These are phyloP conservation scores for Penicillium sp. DNA, from an alignment of 2,329 filamentous ascomycete genomes.

Conservation along the genomic window DNA sequence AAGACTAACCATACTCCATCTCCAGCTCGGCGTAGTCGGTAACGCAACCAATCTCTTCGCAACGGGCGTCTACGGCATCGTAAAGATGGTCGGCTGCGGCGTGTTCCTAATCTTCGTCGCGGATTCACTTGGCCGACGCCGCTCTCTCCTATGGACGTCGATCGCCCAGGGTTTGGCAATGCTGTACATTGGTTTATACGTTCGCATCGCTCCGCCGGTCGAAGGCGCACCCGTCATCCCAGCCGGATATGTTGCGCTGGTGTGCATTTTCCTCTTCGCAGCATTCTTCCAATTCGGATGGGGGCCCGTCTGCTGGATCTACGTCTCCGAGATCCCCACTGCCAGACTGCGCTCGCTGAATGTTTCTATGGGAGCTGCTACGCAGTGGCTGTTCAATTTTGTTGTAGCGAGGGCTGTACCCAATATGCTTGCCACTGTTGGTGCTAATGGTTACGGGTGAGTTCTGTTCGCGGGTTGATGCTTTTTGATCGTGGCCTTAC, in stretches of 20 bases:
- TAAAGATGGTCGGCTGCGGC: conserved; percentile 65
- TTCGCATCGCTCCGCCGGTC: conserved; percentile 50
- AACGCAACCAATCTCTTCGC: conserved; percentile 65
- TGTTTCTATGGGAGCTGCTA: conserved; percentile 66
- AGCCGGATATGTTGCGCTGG: conserved; percentile 68
- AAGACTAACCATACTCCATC: background rate
- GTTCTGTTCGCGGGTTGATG: conserved; percentile 16
- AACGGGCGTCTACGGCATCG: conserved; percentile 70
- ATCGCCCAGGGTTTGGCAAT: conserved; percentile 62
- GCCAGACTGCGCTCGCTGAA: conserved; percentile 65
- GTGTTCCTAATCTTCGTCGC: conserved; percentile 66
- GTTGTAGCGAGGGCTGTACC: conserved; percentile 67
- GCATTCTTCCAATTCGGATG: conserved; percentile 68
- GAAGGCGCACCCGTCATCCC: conserved; percentile 56
- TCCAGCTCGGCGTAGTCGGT: conserved; percentile 60
- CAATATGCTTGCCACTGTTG: conserved; percentile 62
- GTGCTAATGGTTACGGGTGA: conserved; percentile 50
- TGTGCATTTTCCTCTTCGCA: conserved; percentile 71
- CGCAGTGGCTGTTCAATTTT: conserved; percentile 74
- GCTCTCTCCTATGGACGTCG: conserved; percentile 63
- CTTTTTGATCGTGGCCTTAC: conserved; percentile 26
- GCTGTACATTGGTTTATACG: conserved; percentile 71
- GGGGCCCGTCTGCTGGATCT: conserved; percentile 72
- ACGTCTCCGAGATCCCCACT: conserved; percentile 68
- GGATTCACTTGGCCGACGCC: conserved; percentile 66